Evolutionary conservation across 2,329 filamentous ascomycete species (phyloP).

Genomic region (Coniochaeta sp.): DNA sequence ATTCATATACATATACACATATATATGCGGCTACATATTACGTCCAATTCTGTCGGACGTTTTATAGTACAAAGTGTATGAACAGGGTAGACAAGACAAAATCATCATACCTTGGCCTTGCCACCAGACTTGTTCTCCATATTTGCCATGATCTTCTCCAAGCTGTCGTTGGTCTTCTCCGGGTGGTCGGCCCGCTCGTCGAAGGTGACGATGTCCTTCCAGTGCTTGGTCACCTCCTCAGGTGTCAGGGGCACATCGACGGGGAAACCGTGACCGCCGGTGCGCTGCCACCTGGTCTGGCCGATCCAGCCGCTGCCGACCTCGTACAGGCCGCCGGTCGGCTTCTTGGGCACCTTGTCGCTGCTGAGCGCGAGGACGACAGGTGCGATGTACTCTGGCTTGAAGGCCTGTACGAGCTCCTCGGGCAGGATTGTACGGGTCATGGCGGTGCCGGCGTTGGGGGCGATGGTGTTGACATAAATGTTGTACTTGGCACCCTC

Average conservation of each 20-base stretch:
- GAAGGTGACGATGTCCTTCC: conserved; percentile 77
- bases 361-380: conserved; percentile 77
- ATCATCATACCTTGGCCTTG: conserved; percentile 47
- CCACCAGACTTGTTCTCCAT: conserved; percentile 65
- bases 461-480: conserved; percentile 94
- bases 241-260: conserved; percentile 76
- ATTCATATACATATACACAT: too few species aligned
- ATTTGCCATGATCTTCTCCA: conserved; percentile 74
- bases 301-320: conserved; percentile 91
- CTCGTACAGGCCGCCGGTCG: conserved; percentile 86
- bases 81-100: not conserved
- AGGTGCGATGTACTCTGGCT: conserved; percentile 96
- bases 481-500: conserved; percentile 98
- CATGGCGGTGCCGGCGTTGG: conserved; percentile 94
- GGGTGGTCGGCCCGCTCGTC: conserved; percentile 85
- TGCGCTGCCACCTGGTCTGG: conserved; percentile 89
- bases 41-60: not conserved
- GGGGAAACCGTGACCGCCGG: conserved; percentile 84
- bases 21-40: conserved; percentile 1
- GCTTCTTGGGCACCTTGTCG: conserved; percentile 77
- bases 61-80: not conserved
- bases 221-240: conserved; percentile 71
- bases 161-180: conserved; percentile 64
- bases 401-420: conserved; percentile 97
- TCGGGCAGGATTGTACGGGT: conserved; percentile 90